Evolutionary conservation across 148 eudicot genomes (phyloP).

Genomic region (Chenopodium berlandieri): DNA sequence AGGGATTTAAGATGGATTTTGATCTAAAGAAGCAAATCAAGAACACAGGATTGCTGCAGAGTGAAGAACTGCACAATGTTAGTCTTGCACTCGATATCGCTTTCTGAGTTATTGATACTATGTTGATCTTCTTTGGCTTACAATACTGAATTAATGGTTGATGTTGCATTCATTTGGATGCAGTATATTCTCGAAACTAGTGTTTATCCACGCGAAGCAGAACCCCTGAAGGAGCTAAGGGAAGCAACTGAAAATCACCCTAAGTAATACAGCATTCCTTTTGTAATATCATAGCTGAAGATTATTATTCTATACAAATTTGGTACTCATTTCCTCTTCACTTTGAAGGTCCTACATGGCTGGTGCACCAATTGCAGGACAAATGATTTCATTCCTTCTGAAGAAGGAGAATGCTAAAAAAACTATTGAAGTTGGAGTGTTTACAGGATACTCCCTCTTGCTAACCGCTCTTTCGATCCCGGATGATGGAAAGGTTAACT

Average conservation of each 20-base stretch:
- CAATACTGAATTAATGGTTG: no score
- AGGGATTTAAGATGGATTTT: background rate
- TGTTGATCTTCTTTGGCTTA: background rate
- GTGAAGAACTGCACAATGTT: slow-evolving; percentile 37
- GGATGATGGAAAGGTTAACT: slow-evolving; percentile 38
- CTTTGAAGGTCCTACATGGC: slow-evolving; percentile 26
- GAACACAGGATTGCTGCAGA: slow-evolving; percentile 34
- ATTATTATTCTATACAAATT: no score
- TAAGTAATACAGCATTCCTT: slow-evolving; percentile 21
- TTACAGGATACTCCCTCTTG: slow-evolving; percentile 46
- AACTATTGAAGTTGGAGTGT: slow-evolving; percentile 46
- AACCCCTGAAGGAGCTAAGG: slow-evolving; percentile 42
- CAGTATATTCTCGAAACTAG: slow-evolving; percentile 45
- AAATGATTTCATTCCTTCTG: slow-evolving; percentile 30
- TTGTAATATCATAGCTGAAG: no score
- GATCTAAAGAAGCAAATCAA: background rate
- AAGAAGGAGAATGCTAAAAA: slow-evolving; percentile 36
- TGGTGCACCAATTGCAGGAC: slow-evolving; percentile 36
- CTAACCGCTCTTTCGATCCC: slow-evolving; percentile 47
- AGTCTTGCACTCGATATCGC: background rate
- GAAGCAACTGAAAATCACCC: slow-evolving; percentile 42
- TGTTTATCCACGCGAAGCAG: slow-evolving; percentile 45
- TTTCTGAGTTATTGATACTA: background rate
- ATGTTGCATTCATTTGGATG: background rate
- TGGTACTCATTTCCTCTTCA: background rate